Percentiles rank a stretch among this genome's conserved stretches.
These are phyloP conservation scores for Penicillium expansum DNA, from an alignment of 2,329 filamentous ascomycete genomes.

Conservation along the genomic window DNA sequence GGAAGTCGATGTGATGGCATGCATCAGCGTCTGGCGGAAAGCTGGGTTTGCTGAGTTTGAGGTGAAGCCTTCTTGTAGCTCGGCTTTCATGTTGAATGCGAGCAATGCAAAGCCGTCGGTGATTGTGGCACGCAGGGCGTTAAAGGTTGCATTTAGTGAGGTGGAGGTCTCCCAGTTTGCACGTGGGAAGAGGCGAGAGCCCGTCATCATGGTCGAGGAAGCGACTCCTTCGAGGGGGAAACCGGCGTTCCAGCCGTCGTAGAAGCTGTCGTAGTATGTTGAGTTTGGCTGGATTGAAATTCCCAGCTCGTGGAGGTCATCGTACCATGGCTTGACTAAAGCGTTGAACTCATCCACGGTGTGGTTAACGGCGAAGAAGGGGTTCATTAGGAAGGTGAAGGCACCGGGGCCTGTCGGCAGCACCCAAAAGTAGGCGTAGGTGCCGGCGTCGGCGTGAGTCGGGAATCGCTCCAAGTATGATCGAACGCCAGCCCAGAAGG, in stretches of 20 bases:
- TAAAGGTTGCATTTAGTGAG: slow-evolving; percentile 31
- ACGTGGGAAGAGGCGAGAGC: slow-evolving; percentile 37
- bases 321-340: slow-evolving; percentile 29
- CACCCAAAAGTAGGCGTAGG: slow-evolving; percentile 35
- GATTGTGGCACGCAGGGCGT: slow-evolving; percentile 23
- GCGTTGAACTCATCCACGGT: slow-evolving; percentile 28
- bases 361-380: slow-evolving; percentile 29
- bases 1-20: slow-evolving; percentile 25
- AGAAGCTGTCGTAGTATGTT: slow-evolving; percentile 30
- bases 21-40: slow-evolving; percentile 26
- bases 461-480: slow-evolving; percentile 30
- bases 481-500: slow-evolving; percentile 31
- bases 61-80: slow-evolving; percentile 17
- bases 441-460: slow-evolving; percentile 28
- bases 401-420: slow-evolving; percentile 15
- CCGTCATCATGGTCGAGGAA: slow-evolving; percentile 22
- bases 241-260: slow-evolving; percentile 27
- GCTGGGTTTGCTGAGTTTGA: slow-evolving; percentile 26
- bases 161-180: slow-evolving; percentile 31
- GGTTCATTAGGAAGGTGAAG: slow-evolving; percentile 36
- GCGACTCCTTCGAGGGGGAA: slow-evolving; percentile 30
- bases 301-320: slow-evolving; percentile 23
- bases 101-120: slow-evolving; percentile 29
- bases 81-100: slow-evolving; percentile 35
- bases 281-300: slow-evolving; percentile 26